Evolutionary conservation across 2,329 filamentous ascomycete genomes (phyloP).

Genomic region (Anthostomella pinea): DNA sequence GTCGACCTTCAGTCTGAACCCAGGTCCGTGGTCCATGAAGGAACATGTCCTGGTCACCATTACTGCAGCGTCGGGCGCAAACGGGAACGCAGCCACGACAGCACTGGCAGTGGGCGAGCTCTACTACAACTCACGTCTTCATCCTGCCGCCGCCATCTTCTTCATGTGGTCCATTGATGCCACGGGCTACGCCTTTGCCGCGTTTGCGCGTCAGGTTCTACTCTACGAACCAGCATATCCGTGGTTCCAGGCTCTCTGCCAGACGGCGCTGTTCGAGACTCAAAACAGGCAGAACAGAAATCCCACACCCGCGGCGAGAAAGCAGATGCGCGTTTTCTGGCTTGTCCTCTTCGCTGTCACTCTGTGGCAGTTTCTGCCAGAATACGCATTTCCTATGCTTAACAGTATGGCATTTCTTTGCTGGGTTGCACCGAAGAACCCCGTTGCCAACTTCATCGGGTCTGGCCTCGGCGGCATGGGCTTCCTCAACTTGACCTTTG

Average conservation of each 20-base stretch:
- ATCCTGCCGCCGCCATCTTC: slow-evolving; percentile 53
- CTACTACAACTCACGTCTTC: slow-evolving; percentile 52
- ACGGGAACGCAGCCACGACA: slow-evolving; percentile 48
- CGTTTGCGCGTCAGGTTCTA: slow-evolving; percentile 54
- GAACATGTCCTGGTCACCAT: slow-evolving; percentile 57
- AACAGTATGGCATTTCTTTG: slow-evolving; percentile 60
- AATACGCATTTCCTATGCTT: slow-evolving; percentile 58
- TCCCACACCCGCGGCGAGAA: slow-evolving; percentile 46
- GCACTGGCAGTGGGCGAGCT: slow-evolving; percentile 55
- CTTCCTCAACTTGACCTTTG: slow-evolving; percentile 56
- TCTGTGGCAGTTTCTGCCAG: slow-evolving; percentile 61
- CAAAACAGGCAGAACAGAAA: slow-evolving; percentile 50
- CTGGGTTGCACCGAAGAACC: slow-evolving; percentile 59
- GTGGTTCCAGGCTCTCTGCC: slow-evolving; percentile 50
- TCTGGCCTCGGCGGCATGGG: slow-evolving; percentile 62
- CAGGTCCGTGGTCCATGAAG: slow-evolving; percentile 55
- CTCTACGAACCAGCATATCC: slow-evolving; percentile 57
- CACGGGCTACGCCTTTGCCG: slow-evolving; percentile 58
- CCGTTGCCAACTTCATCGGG: slow-evolving; percentile 58
- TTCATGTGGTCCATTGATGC: slow-evolving; percentile 60
- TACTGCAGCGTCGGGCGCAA: slow-evolving; percentile 50
- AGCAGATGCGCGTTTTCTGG: slow-evolving; percentile 58
- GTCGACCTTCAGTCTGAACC: slow-evolving; percentile 52
- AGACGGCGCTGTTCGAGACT: slow-evolving; percentile 58
- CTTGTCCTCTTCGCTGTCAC: slow-evolving; percentile 49